These are phyloP conservation scores for Termitomyces titanicus DNA, from an alignment of 768 basidiomycete genomes.

Conservation along the genomic window DNA sequence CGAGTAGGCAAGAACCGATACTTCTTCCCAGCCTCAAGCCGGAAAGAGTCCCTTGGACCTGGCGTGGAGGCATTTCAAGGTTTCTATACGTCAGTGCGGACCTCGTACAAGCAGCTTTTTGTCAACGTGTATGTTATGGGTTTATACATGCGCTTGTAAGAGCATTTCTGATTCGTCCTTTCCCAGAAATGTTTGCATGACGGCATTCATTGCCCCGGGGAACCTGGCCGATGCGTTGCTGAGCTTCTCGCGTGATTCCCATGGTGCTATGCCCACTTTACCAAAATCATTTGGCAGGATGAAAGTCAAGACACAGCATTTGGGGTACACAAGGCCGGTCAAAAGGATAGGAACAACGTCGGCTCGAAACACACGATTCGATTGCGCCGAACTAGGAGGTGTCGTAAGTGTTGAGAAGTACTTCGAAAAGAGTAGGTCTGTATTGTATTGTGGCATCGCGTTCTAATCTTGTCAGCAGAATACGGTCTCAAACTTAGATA, in stretches of 20 bases:
- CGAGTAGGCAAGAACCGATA: constrained; percentile 53
- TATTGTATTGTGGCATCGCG: not conserved
- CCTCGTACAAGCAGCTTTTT: constrained; percentile 44
- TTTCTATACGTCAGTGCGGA: constrained; percentile 48
- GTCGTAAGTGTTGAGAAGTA: constrained; percentile 59
- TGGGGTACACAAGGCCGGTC: constrained; percentile 54
- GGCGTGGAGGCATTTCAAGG: constrained; percentile 40
- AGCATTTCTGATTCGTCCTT: not conserved
- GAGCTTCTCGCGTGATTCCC: constrained; percentile 39
- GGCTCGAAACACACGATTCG: constrained; percentile 40
- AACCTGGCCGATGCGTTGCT: constrained; percentile 59
- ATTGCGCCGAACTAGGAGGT: constrained; percentile 49
- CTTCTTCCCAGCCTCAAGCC: constrained; percentile 43
- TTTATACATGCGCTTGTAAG: not conserved
- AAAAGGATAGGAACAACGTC: constrained; percentile 31
- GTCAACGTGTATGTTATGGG: constrained; percentile 44
- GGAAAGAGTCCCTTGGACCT: constrained; percentile 25
- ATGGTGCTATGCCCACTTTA: constrained; percentile 41
- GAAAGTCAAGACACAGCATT: constrained; percentile 53
- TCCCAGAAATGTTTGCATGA: constrained; percentile 49
- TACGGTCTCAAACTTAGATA: constrained; percentile 48
- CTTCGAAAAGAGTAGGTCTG: constrained; percentile 55
- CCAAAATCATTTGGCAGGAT: constrained; percentile 50
- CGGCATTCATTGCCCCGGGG: constrained; percentile 53
- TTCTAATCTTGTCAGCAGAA: constrained; percentile 33